Percentiles rank a stretch among this genome's conserved stretches.
Conservation (phyloP, 192 early-diverging fungal species). For the Gigaspora rosea region DNA sequence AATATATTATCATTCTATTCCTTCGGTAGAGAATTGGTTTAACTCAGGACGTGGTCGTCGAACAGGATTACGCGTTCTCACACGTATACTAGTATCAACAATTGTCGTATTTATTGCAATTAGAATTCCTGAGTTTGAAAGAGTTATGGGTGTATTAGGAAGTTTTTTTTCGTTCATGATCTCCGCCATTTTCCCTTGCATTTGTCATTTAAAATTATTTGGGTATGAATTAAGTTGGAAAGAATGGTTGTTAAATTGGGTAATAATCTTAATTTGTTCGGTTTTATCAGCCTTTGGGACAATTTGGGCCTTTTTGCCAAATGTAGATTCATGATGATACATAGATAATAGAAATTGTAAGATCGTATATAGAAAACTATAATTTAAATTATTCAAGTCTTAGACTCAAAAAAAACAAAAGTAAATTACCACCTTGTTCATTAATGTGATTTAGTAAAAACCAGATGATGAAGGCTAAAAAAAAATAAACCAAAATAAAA, state of each 20-base stretch:
- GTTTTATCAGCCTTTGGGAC: slow-evolving; percentile 31
- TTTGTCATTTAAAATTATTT: slow-evolving; percentile 50
- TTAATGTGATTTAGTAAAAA: no score
- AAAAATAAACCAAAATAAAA: no score
- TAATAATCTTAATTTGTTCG: slow-evolving; percentile 23
- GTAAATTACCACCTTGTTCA: no score
- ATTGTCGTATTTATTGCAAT: slow-evolving; percentile 54
- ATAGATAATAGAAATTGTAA: no score
- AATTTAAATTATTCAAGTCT: no score
- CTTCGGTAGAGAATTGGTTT: slow-evolving; percentile 33
- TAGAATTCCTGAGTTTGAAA: slow-evolving; percentile 65
- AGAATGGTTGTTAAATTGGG: slow-evolving; percentile 17
- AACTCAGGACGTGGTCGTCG: slow-evolving; percentile 35
- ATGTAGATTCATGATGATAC: no score
- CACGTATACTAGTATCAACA: slow-evolving; percentile 40
- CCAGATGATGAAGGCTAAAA: no score
- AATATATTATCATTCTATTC: slow-evolving; percentile 30
- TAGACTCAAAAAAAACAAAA: no score
- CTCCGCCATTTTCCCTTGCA: slow-evolving; percentile 52
- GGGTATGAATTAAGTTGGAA: slow-evolving; percentile 22
- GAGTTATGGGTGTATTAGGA: slow-evolving; percentile 65
- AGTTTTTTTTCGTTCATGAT: slow-evolving; percentile 53
- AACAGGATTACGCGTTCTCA: slow-evolving; percentile 30
- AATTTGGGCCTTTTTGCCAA: slow-evolving; percentile 36
- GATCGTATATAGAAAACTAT: no score